Conservation (phyloP, 1,284 basidiomycete species). For the Austropuccinia psidii region DNA sequence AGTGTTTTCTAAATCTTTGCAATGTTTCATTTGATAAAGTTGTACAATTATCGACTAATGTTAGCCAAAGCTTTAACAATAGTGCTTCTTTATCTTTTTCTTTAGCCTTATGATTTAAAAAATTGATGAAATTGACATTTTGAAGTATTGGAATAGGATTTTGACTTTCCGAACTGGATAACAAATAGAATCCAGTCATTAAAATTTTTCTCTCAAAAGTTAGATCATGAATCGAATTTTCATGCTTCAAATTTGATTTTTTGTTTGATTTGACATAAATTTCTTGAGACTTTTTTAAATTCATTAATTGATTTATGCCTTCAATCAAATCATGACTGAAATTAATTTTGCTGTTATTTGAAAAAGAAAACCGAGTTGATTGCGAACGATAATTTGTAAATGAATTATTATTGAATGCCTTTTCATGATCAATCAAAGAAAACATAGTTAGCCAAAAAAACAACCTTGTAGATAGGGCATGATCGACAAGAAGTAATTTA, state of each 20-base stretch:
- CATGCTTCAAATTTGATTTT: not conserved
- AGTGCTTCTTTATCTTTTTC: not conserved
- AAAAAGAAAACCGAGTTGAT: not conserved
- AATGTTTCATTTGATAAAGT: not conserved
- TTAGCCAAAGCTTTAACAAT: conserved; percentile 1
- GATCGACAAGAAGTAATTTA: not conserved
- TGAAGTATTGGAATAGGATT: conserved; percentile 4
- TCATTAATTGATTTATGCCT: conserved; percentile 9
- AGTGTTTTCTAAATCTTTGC: not conserved
- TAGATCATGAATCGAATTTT: not conserved
- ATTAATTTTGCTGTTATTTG: not conserved
- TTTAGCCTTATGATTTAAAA: not conserved
- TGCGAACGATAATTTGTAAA: conserved; percentile 17
- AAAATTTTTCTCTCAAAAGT: conserved; percentile 1
- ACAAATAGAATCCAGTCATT: not conserved
- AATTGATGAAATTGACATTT: not conserved
- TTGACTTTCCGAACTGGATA: not conserved
- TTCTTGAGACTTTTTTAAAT: not conserved
- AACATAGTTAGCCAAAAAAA: not conserved
- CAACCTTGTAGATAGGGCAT: not conserved
- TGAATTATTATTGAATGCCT: conserved; percentile 13
- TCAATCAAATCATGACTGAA: not conserved
- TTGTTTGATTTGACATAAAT: not conserved
- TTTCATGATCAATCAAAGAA: not conserved
- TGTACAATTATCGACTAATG: not conserved